A percentile compares a stretch with the other conserved stretches of the same genome.
Conservation (phyloP, 768 basidiomycete genomes). For the Auriscalpium orientale region DNA sequence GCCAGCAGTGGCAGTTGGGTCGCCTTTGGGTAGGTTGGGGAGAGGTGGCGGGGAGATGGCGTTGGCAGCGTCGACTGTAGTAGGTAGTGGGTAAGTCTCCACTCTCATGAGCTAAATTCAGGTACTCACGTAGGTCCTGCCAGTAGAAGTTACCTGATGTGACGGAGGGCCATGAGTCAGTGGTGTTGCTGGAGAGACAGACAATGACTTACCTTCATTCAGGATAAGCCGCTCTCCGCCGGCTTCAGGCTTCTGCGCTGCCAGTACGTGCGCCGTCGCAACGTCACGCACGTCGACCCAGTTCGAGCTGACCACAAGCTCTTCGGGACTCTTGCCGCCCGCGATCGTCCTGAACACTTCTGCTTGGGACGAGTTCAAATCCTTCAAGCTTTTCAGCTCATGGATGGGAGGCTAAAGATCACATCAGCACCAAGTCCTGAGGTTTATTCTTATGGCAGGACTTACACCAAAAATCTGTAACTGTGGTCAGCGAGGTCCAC, state of each 20-base stretch:
- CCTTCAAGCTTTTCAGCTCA: not conserved
- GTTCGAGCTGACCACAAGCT: not conserved
- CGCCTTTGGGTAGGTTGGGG: not conserved
- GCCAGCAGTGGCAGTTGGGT: not conserved
- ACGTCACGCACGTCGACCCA: conserved; percentile 1
- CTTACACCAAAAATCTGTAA: not conserved
- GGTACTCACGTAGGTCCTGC: not conserved
- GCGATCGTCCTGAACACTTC: not conserved
- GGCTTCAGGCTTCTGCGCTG: not conserved
- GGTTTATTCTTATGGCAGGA: not conserved
- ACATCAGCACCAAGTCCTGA: not conserved
- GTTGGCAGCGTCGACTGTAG: not conserved
- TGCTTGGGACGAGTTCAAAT: not conserved
- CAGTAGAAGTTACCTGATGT: not conserved
- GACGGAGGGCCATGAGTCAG: not conserved
- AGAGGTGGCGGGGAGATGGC: not conserved
- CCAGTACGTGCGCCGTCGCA: not conserved
- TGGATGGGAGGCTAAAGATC: not conserved
- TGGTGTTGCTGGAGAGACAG: not conserved
- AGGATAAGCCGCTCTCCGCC: not conserved
- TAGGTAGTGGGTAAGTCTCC: not conserved
- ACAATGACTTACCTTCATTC: not conserved
- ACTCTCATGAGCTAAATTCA: too few relatives aligned
- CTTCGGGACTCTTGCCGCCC: not conserved
- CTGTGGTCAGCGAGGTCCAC: not conserved